Evolutionary conservation across 2,329 filamentous ascomycete genomes (phyloP).

Genomic region (Leptographium radiaticola): DNA sequence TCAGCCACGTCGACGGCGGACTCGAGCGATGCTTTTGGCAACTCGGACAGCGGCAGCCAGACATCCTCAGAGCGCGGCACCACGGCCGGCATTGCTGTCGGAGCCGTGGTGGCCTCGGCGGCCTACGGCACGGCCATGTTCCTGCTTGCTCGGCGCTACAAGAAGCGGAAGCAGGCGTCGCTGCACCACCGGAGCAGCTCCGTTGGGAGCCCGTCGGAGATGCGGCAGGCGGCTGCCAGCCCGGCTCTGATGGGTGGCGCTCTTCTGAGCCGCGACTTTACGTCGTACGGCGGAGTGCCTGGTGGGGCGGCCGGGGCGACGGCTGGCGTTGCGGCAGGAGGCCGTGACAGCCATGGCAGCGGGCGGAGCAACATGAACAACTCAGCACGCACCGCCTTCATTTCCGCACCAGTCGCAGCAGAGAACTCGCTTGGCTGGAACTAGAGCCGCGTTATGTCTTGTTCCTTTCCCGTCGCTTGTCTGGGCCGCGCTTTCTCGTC

Average conservation of each 20-base stretch:
- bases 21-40: slow-evolving; percentile 22
- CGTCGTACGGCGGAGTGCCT: slow-evolving; percentile 36
- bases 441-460: slow-evolving; percentile 30
- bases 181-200: slow-evolving; percentile 72
- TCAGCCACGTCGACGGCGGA: slow-evolving; percentile 16
- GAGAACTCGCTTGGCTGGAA: slow-evolving; percentile 97
- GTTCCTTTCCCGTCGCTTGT: slow-evolving; percentile 1
- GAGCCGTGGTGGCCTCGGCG: slow-evolving; percentile 63
- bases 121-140: slow-evolving; percentile 95
- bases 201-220: slow-evolving; percentile 45
- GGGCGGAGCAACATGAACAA: slow-evolving; percentile 35
- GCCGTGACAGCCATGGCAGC: slow-evolving; percentile 46
- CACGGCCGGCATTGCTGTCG: slow-evolving; percentile 58
- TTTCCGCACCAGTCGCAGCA: slow-evolving; percentile 80
- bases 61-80: slow-evolving; percentile 49
- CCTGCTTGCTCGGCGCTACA: slow-evolving; percentile 79
- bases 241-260: slow-evolving; percentile 60
- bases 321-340: slow-evolving; percentile 24
- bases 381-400: slow-evolving; percentile 48
- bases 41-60: slow-evolving; percentile 27
- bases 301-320: slow-evolving; percentile 30
- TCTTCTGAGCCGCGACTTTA: slow-evolving; percentile 41
- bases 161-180: slow-evolving; percentile 69
- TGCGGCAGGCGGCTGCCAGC: slow-evolving; percentile 38
- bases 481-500: slow-evolving; percentile 1